Percentiles rank a stretch among this genome's conserved stretches.
phyloP scores from a whole-genome alignment of 2,329 filamentous ascomycete species.

The Calycina marina region DNA sequence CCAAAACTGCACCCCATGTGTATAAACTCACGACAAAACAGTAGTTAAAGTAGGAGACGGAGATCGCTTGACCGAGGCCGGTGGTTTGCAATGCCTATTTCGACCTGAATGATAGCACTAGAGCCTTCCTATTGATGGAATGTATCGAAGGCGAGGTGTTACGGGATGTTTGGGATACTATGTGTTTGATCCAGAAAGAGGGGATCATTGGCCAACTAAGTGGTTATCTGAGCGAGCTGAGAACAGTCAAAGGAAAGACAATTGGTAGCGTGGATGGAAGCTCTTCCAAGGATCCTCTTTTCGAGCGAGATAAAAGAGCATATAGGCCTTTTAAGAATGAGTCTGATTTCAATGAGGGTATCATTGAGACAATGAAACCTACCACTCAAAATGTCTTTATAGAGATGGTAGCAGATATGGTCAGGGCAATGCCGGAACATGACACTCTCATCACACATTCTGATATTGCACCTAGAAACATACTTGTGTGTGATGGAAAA shows the following conservation, averaged over 20 bases:
- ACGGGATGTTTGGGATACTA: not conserved
- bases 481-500: not conserved
- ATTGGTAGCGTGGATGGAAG: not conserved
- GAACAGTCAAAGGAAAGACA: not conserved
- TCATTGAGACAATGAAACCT: not conserved
- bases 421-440: not conserved
- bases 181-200: not conserved
- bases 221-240: not conserved
- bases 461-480: not conserved
- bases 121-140: not conserved
- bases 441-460: not conserved
- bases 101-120: not conserved
- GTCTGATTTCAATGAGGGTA: not conserved
- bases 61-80: not conserved
- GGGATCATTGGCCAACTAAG: not conserved
- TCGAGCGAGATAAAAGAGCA: not conserved
- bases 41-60: not conserved
- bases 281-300: not conserved
- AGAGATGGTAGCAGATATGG: not conserved
- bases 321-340: not conserved
- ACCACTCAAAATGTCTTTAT: not conserved
- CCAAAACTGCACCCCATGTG: not conserved
- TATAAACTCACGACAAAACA: not conserved
- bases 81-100: not conserved
- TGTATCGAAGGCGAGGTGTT: not conserved